These are phyloP conservation scores for Globisporangium cystogenes DNA, from an alignment of 352 stramenopile species.

Conservation along the genomic window DNA sequence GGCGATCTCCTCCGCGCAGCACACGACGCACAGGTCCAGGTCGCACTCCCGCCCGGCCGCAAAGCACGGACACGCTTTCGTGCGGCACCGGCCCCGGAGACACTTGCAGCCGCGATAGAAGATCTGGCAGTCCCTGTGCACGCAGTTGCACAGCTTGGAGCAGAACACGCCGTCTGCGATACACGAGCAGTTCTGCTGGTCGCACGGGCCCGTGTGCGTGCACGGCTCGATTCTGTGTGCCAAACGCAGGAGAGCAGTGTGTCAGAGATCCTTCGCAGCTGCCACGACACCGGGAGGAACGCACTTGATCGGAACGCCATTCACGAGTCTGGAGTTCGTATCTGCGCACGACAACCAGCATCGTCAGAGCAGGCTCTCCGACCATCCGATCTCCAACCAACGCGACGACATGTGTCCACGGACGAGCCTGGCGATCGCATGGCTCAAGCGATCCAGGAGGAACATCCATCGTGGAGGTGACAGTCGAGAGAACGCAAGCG, in stretches of 20 bases:
- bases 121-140: slow-evolving; percentile 76
- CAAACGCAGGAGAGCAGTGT: not conserved
- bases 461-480: slow-evolving; percentile 9
- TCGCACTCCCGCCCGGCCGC: slow-evolving; percentile 91
- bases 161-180: slow-evolving; percentile 86
- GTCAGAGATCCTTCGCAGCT: too few relatives aligned
- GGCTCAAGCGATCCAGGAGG: slow-evolving; percentile 24
- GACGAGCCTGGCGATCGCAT: slow-evolving; percentile 14
- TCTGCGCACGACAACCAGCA: slow-evolving; percentile 15
- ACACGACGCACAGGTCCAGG: slow-evolving; percentile 87
- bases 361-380: not conserved
- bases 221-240: slow-evolving; percentile 73
- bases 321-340: slow-evolving; percentile 30
- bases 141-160: slow-evolving; percentile 88
- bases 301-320: slow-evolving; percentile 51
- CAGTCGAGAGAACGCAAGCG: not conserved
- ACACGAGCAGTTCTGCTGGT: slow-evolving; percentile 82
- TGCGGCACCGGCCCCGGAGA: slow-evolving; percentile 67
- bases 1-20: slow-evolving; percentile 48
- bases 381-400: not conserved
- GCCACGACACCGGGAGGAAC: slow-evolving; percentile 4
- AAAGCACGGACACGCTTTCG: slow-evolving; percentile 88
- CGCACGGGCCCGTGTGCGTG: slow-evolving; percentile 82
- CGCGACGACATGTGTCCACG: slow-evolving; percentile 6
- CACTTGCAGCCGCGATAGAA: slow-evolving; percentile 90